These are phyloP conservation scores for Lichtheimia corymbifera DNA, from an alignment of 371 early-diverging fungal species.

Conservation along the genomic window DNA sequence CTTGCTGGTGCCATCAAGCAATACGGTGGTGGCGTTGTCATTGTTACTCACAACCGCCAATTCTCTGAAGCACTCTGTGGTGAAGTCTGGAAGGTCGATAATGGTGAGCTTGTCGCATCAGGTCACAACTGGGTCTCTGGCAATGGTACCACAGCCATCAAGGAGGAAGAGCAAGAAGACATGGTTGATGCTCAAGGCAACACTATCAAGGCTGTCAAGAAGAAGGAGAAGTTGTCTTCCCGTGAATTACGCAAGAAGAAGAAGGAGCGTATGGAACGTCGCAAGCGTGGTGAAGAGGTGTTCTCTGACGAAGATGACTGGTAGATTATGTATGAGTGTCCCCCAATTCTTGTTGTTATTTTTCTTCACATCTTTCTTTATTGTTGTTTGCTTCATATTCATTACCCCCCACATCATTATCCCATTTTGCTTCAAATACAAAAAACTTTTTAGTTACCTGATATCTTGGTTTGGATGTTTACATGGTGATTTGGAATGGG, in stretches of 20 bases:
- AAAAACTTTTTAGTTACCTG: too few relatives aligned
- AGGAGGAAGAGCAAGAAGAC: conserved; percentile 42
- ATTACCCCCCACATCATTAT: too few relatives aligned
- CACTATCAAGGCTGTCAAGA: conserved; percentile 44
- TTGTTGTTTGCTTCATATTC: too few relatives aligned
- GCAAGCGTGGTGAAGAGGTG: conserved; percentile 60
- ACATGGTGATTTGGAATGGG: too few relatives aligned
- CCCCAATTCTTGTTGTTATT: too few relatives aligned
- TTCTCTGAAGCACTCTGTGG: conserved; percentile 71
- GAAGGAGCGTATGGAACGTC: conserved; percentile 58
- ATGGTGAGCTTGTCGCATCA: conserved; percentile 56
- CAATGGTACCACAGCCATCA: conserved; percentile 38
- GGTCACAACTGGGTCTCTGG: conserved; percentile 57
- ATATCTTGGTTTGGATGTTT: too few relatives aligned
- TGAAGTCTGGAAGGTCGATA: conserved; percentile 78
- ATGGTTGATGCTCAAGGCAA: conserved; percentile 54
- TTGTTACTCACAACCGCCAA: conserved; percentile 76
- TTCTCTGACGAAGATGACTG: conserved; percentile 50
- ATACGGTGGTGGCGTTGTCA: conserved; percentile 77
- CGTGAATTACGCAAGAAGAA: conserved; percentile 57
- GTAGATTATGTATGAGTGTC: conserved; percentile 16
- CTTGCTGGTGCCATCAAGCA: conserved; percentile 65
- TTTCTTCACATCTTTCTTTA: too few relatives aligned
- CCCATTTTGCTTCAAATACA: too few relatives aligned
- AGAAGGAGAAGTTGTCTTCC: conserved; percentile 51